Conservation (phyloP, 2,329 filamentous ascomycete genomes). For the Scedosporium aurantiacum region DNA sequence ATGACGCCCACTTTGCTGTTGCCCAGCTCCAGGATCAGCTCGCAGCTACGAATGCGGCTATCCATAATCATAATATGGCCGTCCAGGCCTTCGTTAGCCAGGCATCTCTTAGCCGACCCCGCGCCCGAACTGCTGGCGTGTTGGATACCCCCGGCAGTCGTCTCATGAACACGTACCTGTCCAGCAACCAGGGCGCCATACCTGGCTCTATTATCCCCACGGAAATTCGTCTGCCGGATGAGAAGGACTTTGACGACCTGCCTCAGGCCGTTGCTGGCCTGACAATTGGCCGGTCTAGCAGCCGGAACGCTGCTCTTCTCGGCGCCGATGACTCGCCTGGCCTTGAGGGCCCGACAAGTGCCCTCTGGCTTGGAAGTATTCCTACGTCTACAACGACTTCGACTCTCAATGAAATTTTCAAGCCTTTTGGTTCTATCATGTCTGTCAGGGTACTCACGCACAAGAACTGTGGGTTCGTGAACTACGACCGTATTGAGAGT, state of each 20-base stretch:
- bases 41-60: slow-evolving; percentile 55
- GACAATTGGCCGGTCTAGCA: slow-evolving; percentile 56
- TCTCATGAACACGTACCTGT: slow-evolving; percentile 60
- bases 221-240: slow-evolving; percentile 64
- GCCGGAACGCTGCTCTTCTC: slow-evolving; percentile 56
- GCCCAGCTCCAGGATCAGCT: slow-evolving; percentile 51
- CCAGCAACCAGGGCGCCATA: slow-evolving; percentile 54
- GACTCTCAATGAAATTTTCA: slow-evolving; percentile 90
- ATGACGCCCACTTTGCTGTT: slow-evolving; percentile 45
- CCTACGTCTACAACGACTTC: slow-evolving; percentile 94
- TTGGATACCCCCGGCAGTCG: slow-evolving; percentile 65
- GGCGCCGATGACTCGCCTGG: slow-evolving; percentile 60
- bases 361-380: slow-evolving; percentile 94
- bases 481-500: slow-evolving; percentile 86
- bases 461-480: slow-evolving; percentile 98
- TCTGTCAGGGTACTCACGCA: slow-evolving; percentile 90
- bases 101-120: slow-evolving; percentile 64
- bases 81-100: slow-evolving; percentile 87
- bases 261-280: slow-evolving; percentile 74
- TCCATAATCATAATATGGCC: slow-evolving; percentile 84
- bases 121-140: slow-evolving; percentile 84
- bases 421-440: slow-evolving; percentile 79
- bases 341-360: slow-evolving; percentile 81
- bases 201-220: slow-evolving; percentile 66
- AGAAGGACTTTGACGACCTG: slow-evolving; percentile 68